A percentile compares a stretch with the other conserved stretches of the same genome.
Conservation (phyloP, 2,329 filamentous ascomycete genomes). For the Coniochaeta sp. region DNA sequence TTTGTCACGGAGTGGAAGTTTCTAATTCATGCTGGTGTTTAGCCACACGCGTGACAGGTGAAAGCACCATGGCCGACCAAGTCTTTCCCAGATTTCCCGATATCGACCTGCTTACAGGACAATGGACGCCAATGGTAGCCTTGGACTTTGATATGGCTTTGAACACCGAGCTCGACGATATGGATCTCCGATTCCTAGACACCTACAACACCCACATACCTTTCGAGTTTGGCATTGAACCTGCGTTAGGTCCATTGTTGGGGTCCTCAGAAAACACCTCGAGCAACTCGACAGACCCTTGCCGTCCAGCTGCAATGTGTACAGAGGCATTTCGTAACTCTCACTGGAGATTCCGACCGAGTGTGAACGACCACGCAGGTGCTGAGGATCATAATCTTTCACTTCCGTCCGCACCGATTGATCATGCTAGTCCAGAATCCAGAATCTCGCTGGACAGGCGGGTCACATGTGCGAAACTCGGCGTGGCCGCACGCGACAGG, state of each 20-base stretch:
- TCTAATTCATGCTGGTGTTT: no score
- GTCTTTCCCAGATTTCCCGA: not conserved
- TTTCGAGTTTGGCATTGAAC: constrained; percentile 16
- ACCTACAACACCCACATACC: constrained; percentile 22
- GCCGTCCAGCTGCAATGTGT: constrained; percentile 11
- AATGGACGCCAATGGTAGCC: constrained; percentile 9
- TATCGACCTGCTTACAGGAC: constrained; percentile 3
- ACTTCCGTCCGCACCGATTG: constrained; percentile 13
- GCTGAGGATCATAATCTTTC: constrained; percentile 25
- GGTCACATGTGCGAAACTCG: constrained; percentile 14
- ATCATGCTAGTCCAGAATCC: constrained; percentile 17
- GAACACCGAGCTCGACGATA: constrained; percentile 20
- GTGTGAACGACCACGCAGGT: constrained; percentile 20
- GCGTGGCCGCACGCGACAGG: constrained; percentile 17
- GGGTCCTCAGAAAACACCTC: constrained; percentile 4
- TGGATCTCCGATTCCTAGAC: constrained; percentile 24
- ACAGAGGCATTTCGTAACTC: constrained; percentile 17
- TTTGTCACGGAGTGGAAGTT: no score
- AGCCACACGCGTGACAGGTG: no score
- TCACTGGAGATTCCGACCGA: constrained; percentile 23
- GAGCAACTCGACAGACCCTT: constrained; percentile 6
- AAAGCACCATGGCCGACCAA: no score
- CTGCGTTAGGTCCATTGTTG: no score
- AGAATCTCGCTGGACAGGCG: constrained; percentile 12
- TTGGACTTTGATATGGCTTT: constrained; percentile 12